Base-by-base conservation (phyloP, 441 rosid species). In the Gossypium lobatum region DNA sequence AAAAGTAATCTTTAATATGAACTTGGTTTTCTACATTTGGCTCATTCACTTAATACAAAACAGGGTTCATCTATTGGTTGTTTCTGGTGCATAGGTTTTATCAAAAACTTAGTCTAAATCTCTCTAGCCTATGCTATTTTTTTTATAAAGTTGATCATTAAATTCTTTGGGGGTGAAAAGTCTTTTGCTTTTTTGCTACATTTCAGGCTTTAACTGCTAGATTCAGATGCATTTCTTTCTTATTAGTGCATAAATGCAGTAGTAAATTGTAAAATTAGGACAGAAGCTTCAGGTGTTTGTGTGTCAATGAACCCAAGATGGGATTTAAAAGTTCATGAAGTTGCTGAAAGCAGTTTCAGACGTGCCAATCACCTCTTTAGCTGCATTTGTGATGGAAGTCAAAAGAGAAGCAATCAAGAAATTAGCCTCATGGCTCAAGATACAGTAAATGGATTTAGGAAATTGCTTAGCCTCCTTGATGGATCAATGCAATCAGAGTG, bases 261-360 rank as follows among this genome's bases (percentile, higher is more conserved):
- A 4, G 64, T 60, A 25, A 60, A 28, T 28, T 26, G 64, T 6
- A 14, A 25, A 25, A 58, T 26, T 7, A 25, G 28, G 39, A 69
- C 42, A 39, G 76, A 75, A 71, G 80, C 69, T 69, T 39, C 74
- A 65, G 65, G 78, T 1, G 26, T 58, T n/a, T 52, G 79, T 75
- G 72, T 70, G 70, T 60, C 80, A 65, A 34, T 64, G 79, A 70
- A 8, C 14, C 74, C 78, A 13, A 74, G 80, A 64, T 53, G 73
- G 79, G 75, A 82, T 62, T 50, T 75, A 73, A 60, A 54, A 63
- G 72, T 80, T 48, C 64, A 65, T 26, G 75, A 82, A 63, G 75
- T 66, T 73, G 81, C 81, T 17, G 54, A 66, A 62, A 82, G 63
- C 65, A 80, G 83, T 75, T 75, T 82, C 72, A 75, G 75, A 55